Percentiles rank a stretch among this genome's conserved stretches.
Conservation (phyloP, 2,329 filamentous ascomycete genomes). For the Bipolaris cookei region DNA sequence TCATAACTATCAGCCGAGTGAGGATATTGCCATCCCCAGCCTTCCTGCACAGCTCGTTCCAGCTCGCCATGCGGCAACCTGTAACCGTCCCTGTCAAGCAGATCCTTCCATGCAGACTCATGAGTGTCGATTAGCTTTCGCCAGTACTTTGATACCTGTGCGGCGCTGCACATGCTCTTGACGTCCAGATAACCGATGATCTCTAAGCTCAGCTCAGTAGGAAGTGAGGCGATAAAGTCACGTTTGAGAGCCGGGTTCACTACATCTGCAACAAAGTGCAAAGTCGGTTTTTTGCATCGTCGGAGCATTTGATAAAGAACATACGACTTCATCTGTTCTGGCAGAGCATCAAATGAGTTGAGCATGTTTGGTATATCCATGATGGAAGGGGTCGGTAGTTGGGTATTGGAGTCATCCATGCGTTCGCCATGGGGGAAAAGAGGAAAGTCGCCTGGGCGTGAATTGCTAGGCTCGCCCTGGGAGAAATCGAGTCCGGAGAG, state of each 20-base stretch:
- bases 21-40: slow-evolving; percentile 97
- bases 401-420: slow-evolving; percentile 38
- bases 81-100: slow-evolving; percentile 86
- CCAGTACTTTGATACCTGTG: slow-evolving; percentile 95
- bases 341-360: slow-evolving; percentile 89
- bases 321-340: slow-evolving; percentile 89
- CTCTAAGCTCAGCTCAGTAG: slow-evolving; percentile 84
- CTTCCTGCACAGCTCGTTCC: slow-evolving; percentile 82
- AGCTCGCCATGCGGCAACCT: slow-evolving; percentile 80
- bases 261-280: slow-evolving; percentile 86
- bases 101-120: slow-evolving; percentile 93
- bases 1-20: slow-evolving; percentile 77
- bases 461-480: slow-evolving; percentile 24
- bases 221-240: slow-evolving; percentile 85
- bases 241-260: slow-evolving; percentile 95
- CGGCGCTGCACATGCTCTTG: slow-evolving; percentile 84
- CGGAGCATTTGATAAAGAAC: slow-evolving; percentile 96
- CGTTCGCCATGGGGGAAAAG: slow-evolving; percentile 29
- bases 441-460: slow-evolving; percentile 21
- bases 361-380: slow-evolving; percentile 86
- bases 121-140: slow-evolving; percentile 88
- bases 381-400: slow-evolving; percentile 53
- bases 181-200: slow-evolving; percentile 86
- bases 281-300: slow-evolving; percentile 82
- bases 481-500: slow-evolving; percentile 48